These are phyloP conservation scores for Entelexis sorbosivorans DNA, from an alignment of 1,139 yeast species.

Conservation along the genomic window DNA sequence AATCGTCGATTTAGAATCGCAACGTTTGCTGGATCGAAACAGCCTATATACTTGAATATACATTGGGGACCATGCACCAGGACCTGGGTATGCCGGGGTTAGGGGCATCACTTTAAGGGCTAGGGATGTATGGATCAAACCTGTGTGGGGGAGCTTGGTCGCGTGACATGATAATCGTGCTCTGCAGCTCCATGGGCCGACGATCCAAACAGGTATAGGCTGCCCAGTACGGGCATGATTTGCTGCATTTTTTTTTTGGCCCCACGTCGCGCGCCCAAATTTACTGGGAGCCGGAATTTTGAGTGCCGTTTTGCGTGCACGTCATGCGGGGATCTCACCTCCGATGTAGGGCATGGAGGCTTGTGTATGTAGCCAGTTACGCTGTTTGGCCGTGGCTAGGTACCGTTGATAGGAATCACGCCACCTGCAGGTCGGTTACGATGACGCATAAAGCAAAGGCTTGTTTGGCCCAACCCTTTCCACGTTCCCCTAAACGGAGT, in stretches of 20 bases:
- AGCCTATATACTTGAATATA: background rate
- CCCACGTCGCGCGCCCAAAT: background rate
- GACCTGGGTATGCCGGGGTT: background rate
- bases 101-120: background rate
- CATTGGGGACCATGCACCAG: background rate
- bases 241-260: background rate
- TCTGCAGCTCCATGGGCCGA: background rate
- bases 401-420: slow-evolving; percentile 1
- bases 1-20: background rate
- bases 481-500: background rate
- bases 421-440: background rate
- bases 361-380: background rate
- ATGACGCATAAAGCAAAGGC: background rate
- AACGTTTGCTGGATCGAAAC: background rate
- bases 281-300: background rate
- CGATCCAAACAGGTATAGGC: background rate
- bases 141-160: slow-evolving; percentile 3
- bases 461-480: background rate
- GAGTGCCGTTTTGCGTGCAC: background rate
- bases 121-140: background rate
- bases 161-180: background rate
- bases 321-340: background rate
- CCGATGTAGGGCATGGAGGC: background rate
- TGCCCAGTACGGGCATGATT: background rate
- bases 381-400: background rate